A percentile compares a stretch with the other conserved stretches of the same genome.
Evolutionary conservation across 2,329 filamentous ascomycete species (phyloP).

Genomic region (Aureobasidium sp.): DNA sequence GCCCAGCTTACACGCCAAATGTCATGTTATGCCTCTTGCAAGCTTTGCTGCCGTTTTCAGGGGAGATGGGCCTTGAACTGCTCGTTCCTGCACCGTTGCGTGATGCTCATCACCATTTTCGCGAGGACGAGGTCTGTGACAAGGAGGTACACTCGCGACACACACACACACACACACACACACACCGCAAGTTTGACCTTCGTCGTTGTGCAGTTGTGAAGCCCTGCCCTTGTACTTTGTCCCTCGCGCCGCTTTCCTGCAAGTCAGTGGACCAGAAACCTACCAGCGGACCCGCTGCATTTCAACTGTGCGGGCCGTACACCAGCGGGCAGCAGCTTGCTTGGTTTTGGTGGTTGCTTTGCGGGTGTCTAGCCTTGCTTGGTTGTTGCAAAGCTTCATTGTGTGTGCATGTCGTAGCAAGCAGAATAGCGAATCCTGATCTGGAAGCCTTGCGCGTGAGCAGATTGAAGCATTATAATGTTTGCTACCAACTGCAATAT

Average conservation of each 20-base stretch:
- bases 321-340: background rate
- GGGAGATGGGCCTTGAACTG: slow-evolving; percentile 3
- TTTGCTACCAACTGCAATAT: background rate
- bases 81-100: background rate
- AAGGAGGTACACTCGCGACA: background rate
- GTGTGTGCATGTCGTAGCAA: background rate
- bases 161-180: background rate
- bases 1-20: background rate
- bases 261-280: background rate
- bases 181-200: slow-evolving; percentile 8
- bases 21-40: background rate
- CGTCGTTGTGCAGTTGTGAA: background rate
- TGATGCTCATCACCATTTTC: background rate
- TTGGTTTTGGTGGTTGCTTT: background rate
- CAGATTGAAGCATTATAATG: background rate
- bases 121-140: background rate
- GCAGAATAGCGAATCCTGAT: background rate
- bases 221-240: slow-evolving; percentile 1
- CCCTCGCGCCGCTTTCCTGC: background rate
- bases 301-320: slow-evolving; percentile 8
- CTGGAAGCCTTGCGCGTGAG: background rate
- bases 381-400: background rate
- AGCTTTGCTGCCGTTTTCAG: slow-evolving; percentile 7
- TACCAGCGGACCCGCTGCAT: slow-evolving; percentile 1
- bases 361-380: background rate